Percentiles rank a stretch among this genome's conserved stretches.
Conservation (phyloP, 2,329 filamentous ascomycete species). For the Pezicula carpinea region DNA sequence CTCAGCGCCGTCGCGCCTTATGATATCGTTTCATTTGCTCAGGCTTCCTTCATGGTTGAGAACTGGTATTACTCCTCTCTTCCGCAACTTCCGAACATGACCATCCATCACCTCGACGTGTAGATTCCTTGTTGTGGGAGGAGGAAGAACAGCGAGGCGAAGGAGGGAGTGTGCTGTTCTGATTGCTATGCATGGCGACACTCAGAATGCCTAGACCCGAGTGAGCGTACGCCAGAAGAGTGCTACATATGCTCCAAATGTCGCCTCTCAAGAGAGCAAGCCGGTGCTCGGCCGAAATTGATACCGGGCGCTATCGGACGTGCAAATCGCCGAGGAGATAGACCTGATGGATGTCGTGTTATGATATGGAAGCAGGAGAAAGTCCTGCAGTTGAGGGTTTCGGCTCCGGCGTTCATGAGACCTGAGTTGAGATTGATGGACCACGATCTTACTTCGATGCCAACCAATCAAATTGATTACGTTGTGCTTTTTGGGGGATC, state of each 20-base stretch:
- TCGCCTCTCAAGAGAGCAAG: conserved; percentile 6
- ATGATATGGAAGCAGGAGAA: conserved; percentile 7
- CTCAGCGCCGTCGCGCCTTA: conserved; percentile 2
- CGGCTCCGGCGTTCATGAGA: conserved; percentile 5
- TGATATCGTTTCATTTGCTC: conserved; percentile 6
- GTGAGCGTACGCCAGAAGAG: conserved; percentile 2
- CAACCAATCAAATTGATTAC: conserved; percentile 9
- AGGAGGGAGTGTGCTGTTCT: conserved; percentile 6
- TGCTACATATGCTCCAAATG: conserved; percentile 7
- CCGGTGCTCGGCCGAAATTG: conserved; percentile 2
- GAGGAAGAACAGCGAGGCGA: conserved; percentile 2
- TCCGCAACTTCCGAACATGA: conserved; percentile 3
- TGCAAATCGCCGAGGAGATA: conserved; percentile 5
- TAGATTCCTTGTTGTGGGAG: conserved; percentile 7
- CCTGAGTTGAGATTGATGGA: conserved; percentile 10
- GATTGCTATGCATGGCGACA: conserved; percentile 7
- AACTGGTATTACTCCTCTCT: conserved; percentile 6
- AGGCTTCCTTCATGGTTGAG: conserved; percentile 2
- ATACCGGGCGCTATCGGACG: conserved; percentile 5
- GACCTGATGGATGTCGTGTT: conserved; percentile 7
- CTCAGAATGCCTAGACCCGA: conserved; percentile 5
- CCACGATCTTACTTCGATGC: conserved; percentile 7
- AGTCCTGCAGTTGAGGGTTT: conserved; percentile 3
- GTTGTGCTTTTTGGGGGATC: conserved; percentile 7
- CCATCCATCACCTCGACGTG: conserved; percentile 4